A percentile compares a stretch with the other conserved stretches of the same genome.
Evolutionary conservation across 139 green algal species (phyloP).

Genomic region (Picochlorum sp.): DNA sequence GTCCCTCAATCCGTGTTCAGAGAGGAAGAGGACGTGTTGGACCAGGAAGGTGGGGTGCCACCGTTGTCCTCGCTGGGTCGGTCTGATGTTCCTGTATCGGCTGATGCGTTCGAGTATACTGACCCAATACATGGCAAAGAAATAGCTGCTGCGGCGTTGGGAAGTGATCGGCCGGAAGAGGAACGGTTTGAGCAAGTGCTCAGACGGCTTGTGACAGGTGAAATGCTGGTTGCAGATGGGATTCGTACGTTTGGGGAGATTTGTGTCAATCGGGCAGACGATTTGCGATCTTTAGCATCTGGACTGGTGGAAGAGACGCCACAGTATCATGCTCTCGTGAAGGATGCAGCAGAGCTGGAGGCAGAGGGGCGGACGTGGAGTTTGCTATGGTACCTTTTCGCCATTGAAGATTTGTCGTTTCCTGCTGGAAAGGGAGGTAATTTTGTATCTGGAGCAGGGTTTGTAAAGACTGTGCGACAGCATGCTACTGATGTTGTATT

Average conservation of each 20-base stretch:
- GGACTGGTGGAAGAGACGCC: conserved; percentile 45
- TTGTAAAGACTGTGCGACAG: conserved; percentile 37
- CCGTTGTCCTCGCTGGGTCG: too few relatives aligned
- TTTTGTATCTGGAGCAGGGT: conserved; percentile 35
- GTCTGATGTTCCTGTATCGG: too few relatives aligned
- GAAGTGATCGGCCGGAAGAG: conserved; percentile 19
- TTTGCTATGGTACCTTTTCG: conserved; percentile 48
- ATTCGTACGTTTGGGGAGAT: conserved; percentile 17
- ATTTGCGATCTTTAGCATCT: conserved; percentile 21
- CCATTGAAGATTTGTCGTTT: conserved; percentile 26
- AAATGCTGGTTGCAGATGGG: conserved; percentile 9
- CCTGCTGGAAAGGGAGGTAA: conserved; percentile 40
- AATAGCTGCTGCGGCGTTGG: not conserved
- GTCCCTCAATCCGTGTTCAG: too few relatives aligned
- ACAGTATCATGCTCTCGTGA: conserved; percentile 35
- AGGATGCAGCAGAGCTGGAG: conserved; percentile 47
- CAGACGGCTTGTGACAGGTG: conserved; percentile 15
- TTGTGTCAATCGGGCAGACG: conserved; percentile 18
- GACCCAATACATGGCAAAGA: not conserved
- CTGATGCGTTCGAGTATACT: too few relatives aligned
- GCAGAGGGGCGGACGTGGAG: conserved; percentile 55
- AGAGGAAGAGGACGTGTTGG: too few relatives aligned
- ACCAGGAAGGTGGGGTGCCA: too few relatives aligned
- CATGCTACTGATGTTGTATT: conserved; percentile 32
- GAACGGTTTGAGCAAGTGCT: conserved; percentile 24